phyloP scores from a whole-genome alignment of 139 green algal species.

The Tetradesmus obliquus region DNA sequence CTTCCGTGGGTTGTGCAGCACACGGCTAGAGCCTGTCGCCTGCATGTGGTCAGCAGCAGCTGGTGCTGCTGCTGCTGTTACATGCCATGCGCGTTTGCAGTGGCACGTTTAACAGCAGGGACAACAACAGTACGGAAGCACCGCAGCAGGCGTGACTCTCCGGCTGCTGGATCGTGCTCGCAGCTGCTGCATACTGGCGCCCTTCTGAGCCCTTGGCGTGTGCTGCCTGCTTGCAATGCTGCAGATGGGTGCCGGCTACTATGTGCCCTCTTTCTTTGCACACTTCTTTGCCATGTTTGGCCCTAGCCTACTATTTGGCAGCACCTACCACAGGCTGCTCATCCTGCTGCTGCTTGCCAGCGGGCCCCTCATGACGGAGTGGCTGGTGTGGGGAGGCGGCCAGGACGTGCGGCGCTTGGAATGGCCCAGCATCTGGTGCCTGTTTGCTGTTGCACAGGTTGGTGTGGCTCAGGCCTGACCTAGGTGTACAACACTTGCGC shows the following conservation, averaged over 20 bases:
- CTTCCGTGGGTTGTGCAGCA: too few relatives aligned
- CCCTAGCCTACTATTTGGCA: background rate
- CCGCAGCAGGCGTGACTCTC: too few relatives aligned
- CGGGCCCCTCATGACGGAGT: background rate
- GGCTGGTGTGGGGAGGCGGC: background rate
- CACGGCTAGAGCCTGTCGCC: too few relatives aligned
- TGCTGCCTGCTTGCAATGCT: too few relatives aligned
- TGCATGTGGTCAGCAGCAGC: too few relatives aligned
- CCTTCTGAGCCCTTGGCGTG: too few relatives aligned
- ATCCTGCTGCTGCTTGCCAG: background rate
- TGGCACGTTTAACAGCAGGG: too few relatives aligned
- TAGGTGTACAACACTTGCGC: too few relatives aligned
- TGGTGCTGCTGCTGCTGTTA: too few relatives aligned
- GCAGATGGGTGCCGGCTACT: background rate
- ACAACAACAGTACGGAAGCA: too few relatives aligned
- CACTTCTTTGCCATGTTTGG: background rate
- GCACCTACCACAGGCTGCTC: background rate
- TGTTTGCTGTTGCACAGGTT: background rate
- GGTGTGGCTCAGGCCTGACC: too few relatives aligned
- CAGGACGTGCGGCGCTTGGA: background rate
- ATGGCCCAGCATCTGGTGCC: background rate
- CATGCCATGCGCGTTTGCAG: too few relatives aligned
- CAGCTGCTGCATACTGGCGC: background rate
- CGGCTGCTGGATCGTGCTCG: background rate
- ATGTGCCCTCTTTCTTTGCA: background rate